These are phyloP conservation scores for Phanerodontia chrysosporium DNA, from an alignment of 768 basidiomycete species.

Conservation along the genomic window DNA sequence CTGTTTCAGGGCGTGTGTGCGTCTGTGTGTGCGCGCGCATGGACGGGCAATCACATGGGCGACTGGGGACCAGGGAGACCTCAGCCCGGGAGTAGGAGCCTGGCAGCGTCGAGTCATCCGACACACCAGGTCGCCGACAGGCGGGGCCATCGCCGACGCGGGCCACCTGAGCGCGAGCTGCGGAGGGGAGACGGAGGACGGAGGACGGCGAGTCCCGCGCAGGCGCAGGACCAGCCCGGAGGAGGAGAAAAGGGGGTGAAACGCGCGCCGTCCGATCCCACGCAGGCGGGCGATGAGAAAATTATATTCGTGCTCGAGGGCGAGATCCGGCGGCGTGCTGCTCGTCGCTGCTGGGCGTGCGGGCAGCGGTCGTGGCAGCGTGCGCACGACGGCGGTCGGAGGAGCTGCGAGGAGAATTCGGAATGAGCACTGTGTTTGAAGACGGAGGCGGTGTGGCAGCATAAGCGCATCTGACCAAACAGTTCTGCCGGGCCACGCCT, in stretches of 20 bases:
- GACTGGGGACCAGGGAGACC: not conserved
- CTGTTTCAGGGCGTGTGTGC: not conserved
- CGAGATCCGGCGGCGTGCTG: not conserved
- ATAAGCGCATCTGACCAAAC: slow-evolving; percentile 2
- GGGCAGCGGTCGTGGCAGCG: not conserved
- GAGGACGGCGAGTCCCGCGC: not conserved
- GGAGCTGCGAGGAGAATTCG: not conserved
- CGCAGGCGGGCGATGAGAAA: not conserved
- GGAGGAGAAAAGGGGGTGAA: not conserved
- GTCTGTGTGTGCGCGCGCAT: not conserved
- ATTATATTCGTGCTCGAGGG: not conserved
- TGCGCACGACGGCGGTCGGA: not conserved
- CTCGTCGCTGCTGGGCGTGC: not conserved
- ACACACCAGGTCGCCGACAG: not conserved
- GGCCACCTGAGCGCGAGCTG: too few species aligned
- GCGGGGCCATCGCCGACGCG: not conserved
- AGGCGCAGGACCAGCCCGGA: not conserved
- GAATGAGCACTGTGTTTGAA: not conserved
- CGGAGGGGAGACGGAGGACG: too few species aligned
- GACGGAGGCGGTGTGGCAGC: not conserved
- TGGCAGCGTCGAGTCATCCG: not conserved
- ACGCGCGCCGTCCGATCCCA: not conserved
- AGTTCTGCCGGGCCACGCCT: slow-evolving; percentile 4
- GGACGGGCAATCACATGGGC: not conserved
- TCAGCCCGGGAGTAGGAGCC: not conserved